Evolutionary conservation across 2,329 filamentous ascomycete species (phyloP), one percentile per base, ranked within the genome.

Genomic region (Penicillium sp.): DNA sequence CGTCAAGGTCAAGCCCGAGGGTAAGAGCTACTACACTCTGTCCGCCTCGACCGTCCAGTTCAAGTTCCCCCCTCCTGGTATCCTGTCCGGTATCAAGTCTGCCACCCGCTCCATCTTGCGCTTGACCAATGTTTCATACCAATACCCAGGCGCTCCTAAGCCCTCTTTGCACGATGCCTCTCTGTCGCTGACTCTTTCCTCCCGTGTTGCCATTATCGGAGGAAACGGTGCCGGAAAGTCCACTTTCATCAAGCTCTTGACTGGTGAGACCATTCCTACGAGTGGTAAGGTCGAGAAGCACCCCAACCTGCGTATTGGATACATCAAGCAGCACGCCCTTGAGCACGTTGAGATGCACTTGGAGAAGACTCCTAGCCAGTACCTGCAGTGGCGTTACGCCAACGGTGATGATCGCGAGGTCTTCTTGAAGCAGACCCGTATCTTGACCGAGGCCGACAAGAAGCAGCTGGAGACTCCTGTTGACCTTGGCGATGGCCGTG

Each of bases 281-380:
- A 77, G 77, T 20, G 94, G 94, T 60, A 90, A 87, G 72, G 94
- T 99, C 23, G 92, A 97, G 82, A 97, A 97, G 82, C 94, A 99
- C 75, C 94, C 94, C 64, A 99, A 99, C 75, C 79, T 99, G 70
- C 92, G 94, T 82, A 97, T 99, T 68, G 94, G 94, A 52, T 99
- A 99, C 81, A 97, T 99, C 81, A 97, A 97, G 81, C 94, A 99
- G 80, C 94, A 99, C 76, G 94, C 94, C 43, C 83, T 99, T 12
- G 94, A 99, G 81, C 94, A 99, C 85, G 94, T 99, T 11, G 93
- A 99, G 79, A 96, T 97, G 93, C 94, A 99, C 72, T 81, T 97
- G 66, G 94, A 99, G 77, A 99, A 99, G 85, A 99, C 94, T 0
- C 94, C 94, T 40, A 97, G 96, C 74, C 94, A 99, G 77, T 99